Percentiles rank a stretch among this genome's conserved stretches.
These are phyloP conservation scores for Saitozyma podzolica DNA, from an alignment of 768 basidiomycete species.

Conservation along the genomic window DNA sequence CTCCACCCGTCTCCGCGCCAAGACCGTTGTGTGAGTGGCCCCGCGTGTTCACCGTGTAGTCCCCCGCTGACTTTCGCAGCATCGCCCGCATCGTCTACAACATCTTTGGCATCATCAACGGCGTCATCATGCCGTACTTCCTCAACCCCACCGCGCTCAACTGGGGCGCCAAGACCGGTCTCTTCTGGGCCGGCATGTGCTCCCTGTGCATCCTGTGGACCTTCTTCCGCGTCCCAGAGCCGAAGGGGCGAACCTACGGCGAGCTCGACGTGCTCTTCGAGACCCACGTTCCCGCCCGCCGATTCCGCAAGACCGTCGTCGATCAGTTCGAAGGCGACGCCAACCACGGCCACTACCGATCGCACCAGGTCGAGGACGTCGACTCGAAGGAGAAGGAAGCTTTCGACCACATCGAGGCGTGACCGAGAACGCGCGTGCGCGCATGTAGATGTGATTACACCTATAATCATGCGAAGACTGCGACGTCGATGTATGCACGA, in stretches of 20 bases:
- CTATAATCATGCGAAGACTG: no score
- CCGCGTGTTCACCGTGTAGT: no score
- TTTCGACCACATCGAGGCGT: no score
- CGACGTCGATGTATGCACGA: no score
- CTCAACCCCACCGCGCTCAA: conserved; percentile 23
- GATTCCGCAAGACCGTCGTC: no score
- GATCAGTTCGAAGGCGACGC: no score
- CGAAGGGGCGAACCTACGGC: conserved; percentile 11
- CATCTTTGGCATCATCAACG: conserved; percentile 24
- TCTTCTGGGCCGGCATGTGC: conserved; percentile 38
- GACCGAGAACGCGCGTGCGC: no score
- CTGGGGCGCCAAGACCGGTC: conserved; percentile 44
- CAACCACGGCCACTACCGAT: no score
- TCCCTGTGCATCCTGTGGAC: conserved; percentile 23
- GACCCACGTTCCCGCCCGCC: not conserved
- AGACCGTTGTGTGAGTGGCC: conserved; percentile 44
- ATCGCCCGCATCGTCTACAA: conserved; percentile 31
- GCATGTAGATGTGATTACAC: no score
- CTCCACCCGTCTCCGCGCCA: conserved; percentile 50
- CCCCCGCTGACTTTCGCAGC: not conserved
- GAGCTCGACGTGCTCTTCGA: conserved; percentile 46
- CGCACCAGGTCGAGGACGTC: no score
- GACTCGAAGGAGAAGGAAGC: no score
- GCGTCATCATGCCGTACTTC: conserved; percentile 32
- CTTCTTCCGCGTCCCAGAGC: conserved; percentile 32